Conservation (phyloP, 345 rosid species). For the Gynandropsis gynandra region DNA sequence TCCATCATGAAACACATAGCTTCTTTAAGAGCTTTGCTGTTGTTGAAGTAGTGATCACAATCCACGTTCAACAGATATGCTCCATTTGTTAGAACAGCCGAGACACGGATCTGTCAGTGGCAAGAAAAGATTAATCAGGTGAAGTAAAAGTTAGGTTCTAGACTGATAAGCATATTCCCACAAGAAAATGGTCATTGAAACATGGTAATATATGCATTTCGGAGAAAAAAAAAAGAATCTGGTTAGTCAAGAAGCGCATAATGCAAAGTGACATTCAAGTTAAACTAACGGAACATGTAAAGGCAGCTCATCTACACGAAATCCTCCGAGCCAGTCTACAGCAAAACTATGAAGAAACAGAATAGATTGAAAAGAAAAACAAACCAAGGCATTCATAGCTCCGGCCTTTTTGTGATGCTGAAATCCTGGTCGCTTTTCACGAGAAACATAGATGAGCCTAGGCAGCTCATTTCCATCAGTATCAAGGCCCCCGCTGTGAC, state of each 20-base stretch:
- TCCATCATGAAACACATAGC: conserved; percentile 99
- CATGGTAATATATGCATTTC: background rate
- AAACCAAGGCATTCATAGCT: conserved; percentile 99
- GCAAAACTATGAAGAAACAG: conserved; percentile 9
- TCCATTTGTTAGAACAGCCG: conserved; percentile 97
- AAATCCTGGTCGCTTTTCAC: conserved; percentile 99
- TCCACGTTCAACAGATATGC: conserved; percentile 96
- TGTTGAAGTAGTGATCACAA: conserved; percentile 99
- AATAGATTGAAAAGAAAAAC: conserved; percentile 24
- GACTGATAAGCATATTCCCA: no score
- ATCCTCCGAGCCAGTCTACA: conserved; percentile 7
- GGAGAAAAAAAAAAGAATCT: background rate
- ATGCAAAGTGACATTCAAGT: no score
- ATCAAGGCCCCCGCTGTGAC: conserved; percentile 97
- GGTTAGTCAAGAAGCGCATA: no score
- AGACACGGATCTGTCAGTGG: conserved; percentile 81
- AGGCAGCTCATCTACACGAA: background rate
- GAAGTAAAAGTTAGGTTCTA: background rate
- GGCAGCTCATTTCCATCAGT: conserved; percentile 99
- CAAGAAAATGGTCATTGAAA: no score
- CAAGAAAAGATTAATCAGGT: conserved; percentile 21
- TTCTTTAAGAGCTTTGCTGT: conserved; percentile 95
- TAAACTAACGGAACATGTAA: background rate
- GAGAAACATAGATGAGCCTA: conserved; percentile 98
- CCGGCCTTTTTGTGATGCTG: conserved; percentile 99